Evolutionary conservation across 176 grass and related monocot genomes (phyloP), one percentile per base, ranked within the genome.

Genomic region (Zizania latifolia): DNA sequence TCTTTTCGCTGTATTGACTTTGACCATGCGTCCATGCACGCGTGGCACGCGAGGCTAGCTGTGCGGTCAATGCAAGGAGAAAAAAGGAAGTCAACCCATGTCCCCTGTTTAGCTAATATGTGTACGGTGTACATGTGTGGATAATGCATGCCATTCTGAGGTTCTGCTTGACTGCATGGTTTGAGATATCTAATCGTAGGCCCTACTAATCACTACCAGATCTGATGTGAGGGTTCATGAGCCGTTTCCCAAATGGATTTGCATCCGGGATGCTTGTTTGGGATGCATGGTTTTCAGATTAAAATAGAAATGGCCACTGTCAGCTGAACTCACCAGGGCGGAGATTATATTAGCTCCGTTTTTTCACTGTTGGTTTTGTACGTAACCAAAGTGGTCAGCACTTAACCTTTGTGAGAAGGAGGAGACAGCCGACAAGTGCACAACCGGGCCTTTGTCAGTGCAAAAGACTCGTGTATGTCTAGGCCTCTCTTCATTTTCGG

Each of bases 171-270:
- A n/a, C n/a, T n/a, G n/a, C 32, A 39, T 62, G 66, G 46, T 72
- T 73, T 75, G 78, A 76, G 58, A 69, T 60, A 74, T 86, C 78
- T 56, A 51, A 39, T 86, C 78, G 24, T 44, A 22, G 78, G 44
- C 78, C 84, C 77, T 75, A 75, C 58, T 35, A 35, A 75, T 62
- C 71, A 55, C 26, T 61, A 62, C 29, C 43, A 69, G 70, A 36
- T 55, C 9, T 62, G 70, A 54, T 16, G 14, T 62, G 24, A 55
- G 58, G 58, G 53, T 44, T 32, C 57, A 62, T 58, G 32, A 77
- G 28, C 44, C 63, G 40, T 81, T 81, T 41, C 78, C 84, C 21
- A 70, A 23, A 68, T 33, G 17, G 71, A 81, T 75, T n/a, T n/a
- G n/a, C n/a, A n/a, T n/a, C n/a, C n/a, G n/a, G n/a, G n/a, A n/a